Evolutionary conservation across 2,329 filamentous ascomycete genomes (phyloP).

Genomic region (Septoria petroselini): DNA sequence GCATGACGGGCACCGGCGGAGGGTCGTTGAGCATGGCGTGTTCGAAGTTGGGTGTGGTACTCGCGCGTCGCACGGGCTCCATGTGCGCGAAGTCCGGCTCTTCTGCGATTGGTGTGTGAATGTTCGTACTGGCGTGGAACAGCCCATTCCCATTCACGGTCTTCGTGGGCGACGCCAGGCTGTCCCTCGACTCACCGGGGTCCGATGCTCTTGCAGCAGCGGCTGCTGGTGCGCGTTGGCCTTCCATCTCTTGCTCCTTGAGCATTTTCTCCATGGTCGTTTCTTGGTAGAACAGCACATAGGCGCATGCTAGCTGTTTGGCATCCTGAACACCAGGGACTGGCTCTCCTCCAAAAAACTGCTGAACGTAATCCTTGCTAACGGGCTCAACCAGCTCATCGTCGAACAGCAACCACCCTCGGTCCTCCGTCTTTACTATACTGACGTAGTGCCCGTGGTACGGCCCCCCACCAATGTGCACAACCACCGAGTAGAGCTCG

Average conservation of each 20-base stretch:
- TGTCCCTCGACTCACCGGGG: slow-evolving; percentile 32
- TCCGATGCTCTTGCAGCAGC: slow-evolving; percentile 38
- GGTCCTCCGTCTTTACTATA: slow-evolving; percentile 94
- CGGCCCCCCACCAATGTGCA: slow-evolving; percentile 93
- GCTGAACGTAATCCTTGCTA: slow-evolving; percentile 90
- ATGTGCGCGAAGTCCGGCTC: slow-evolving; percentile 40
- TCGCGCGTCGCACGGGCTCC: slow-evolving; percentile 62
- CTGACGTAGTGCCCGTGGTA: slow-evolving; percentile 98
- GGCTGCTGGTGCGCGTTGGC: slow-evolving; percentile 53
- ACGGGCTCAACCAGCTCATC: slow-evolving; percentile 99
- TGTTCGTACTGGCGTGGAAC: slow-evolving; percentile 32
- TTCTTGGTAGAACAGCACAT: slow-evolving; percentile 97
- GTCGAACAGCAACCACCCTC: slow-evolving; percentile 94
- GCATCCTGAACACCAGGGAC: slow-evolving; percentile 50
- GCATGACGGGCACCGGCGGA: slow-evolving; percentile 46
- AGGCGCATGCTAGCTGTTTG: slow-evolving; percentile 74
- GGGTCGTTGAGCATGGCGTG: slow-evolving; percentile 35
- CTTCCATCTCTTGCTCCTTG: slow-evolving; percentile 81
- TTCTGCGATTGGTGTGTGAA: slow-evolving; percentile 16
- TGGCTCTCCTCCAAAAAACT: slow-evolving; percentile 88
- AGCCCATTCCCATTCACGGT: slow-evolving; percentile 31
- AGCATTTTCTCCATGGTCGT: slow-evolving; percentile 66
- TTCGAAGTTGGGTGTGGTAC: slow-evolving; percentile 55
- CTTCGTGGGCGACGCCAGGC: slow-evolving; percentile 26
- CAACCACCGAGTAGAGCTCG: slow-evolving; percentile 93